Conservation (phyloP, 331 rosid species). For the Cydonia oblonga region DNA sequence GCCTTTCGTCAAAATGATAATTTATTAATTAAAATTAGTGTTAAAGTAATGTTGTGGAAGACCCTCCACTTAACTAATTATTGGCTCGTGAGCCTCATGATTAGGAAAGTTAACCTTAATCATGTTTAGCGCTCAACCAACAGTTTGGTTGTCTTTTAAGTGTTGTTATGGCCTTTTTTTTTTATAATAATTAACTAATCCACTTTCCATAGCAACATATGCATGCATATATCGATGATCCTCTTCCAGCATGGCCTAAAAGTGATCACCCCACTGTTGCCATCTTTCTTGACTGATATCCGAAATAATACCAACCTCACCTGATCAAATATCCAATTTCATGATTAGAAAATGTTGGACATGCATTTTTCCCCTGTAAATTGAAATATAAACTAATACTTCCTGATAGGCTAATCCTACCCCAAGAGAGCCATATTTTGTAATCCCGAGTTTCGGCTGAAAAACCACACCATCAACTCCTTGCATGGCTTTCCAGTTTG, state of each 20-base stretch:
- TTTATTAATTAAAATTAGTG: background rate
- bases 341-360: background rate
- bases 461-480: too few species aligned
- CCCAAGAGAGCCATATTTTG: too few species aligned
- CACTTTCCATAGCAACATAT: background rate
- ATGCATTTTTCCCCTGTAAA: too few species aligned
- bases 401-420: too few species aligned
- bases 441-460: too few species aligned
- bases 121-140: constrained; percentile 17
- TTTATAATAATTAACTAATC: background rate
- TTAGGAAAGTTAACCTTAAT: constrained; percentile 23
- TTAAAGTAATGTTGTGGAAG: background rate
- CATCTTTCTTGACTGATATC: background rate
- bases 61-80: background rate
- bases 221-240: background rate
- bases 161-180: background rate
- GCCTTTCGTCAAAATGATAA: background rate
- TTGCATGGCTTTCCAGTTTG: too few species aligned
- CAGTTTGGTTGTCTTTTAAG: constrained; percentile 19
- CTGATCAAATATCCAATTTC: background rate
- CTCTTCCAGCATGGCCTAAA: background rate
- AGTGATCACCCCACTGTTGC: background rate
- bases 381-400: too few species aligned
- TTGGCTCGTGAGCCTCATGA: constrained; percentile 11
- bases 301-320: background rate